Base-by-base conservation (phyloP, 1,284 basidiomycete species). In the Leucoagaricus sp. region DNA sequence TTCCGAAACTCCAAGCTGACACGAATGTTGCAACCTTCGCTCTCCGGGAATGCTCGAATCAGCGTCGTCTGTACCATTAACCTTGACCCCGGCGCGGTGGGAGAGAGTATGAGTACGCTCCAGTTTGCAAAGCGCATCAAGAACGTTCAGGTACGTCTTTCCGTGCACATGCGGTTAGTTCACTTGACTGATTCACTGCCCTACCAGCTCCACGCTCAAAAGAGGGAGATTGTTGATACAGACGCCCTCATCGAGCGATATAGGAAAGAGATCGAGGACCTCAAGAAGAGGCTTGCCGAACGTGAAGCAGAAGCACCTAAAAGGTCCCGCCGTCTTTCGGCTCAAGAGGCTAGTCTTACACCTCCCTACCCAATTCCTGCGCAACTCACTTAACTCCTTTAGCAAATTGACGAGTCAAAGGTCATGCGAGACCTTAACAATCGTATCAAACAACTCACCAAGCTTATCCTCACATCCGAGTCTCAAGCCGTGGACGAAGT, bases 41-140 rank as follows among this genome's bases (percentile, higher is more conserved):
- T 99, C 0, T 91, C 92, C 0, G 97, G 96, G 1, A 94, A 98
- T 67, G 96, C 97, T 15, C 86, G 94, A 17, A 96, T 99, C 50
- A 95, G 93, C 34, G 96, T 99, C 26, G 91, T 98, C 58, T 98
- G 95, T 68, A 98, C 96, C 0, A 85, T 98, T 68, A 96, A 96
- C 65, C 93, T 94, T 0, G 90, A 93, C 63, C 66, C 75, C 12
- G 72, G 72, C 49, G 87, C 91, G n/a, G 76, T 94, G 5, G 78
- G 85, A 2, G 94, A 96, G 74, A 89, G 85, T 2, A 86, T 86
- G 47, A 93, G 87, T 59, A 97, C 94, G 0, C 75, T 96, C 15
- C 82, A 88, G 48, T 98, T 99, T 69, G 96, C 96, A 0, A 87
- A 88, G 63, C 77, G 93, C 33, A 89, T 95, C 68, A 95, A 95